phyloP scores from a whole-genome alignment of 2,329 filamentous ascomycete genomes.

The Coniochaeta sp. region DNA sequence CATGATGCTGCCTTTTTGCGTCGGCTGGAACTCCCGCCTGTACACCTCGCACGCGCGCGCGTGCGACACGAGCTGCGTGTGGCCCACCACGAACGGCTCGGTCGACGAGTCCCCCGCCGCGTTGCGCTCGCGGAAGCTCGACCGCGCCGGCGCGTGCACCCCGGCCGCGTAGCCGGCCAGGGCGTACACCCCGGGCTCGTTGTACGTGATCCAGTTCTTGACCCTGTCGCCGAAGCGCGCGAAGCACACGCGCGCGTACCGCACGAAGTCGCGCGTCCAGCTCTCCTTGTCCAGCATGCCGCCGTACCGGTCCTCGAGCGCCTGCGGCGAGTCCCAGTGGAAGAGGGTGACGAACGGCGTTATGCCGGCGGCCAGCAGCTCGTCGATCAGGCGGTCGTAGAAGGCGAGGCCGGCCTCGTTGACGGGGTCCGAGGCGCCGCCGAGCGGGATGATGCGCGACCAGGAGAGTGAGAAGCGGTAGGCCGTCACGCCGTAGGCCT shows the following conservation, averaged over 20 bases:
- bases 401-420: conserved; percentile 53
- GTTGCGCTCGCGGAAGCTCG: conserved; percentile 21
- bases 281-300: conserved; percentile 55
- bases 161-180: conserved; percentile 26
- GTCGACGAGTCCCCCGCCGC: conserved; percentile 23
- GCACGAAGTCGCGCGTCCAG: conserved; percentile 51
- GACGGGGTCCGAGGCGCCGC: conserved; percentile 54
- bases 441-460: conserved; percentile 57
- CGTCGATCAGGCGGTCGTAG: conserved; percentile 54
- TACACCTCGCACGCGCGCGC: conserved; percentile 29
- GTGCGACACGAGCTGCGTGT: conserved; percentile 31
- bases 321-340: conserved; percentile 58
- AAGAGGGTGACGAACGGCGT: conserved; percentile 55
- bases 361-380: conserved; percentile 49
- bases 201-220: conserved; percentile 48
- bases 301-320: conserved; percentile 50
- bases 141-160: conserved; percentile 22
- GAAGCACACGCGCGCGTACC: conserved; percentile 53
- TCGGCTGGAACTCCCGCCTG: conserved; percentile 27
- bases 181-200: conserved; percentile 24
- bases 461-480: conserved; percentile 61
- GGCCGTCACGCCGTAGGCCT: conserved; percentile 48
- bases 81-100: conserved; percentile 29
- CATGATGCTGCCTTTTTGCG: conserved; percentile 28
- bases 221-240: conserved; percentile 48